Percentiles rank a stretch among this genome's conserved stretches.
Evolutionary conservation across 2,329 filamentous ascomycete genomes (phyloP).

Genomic region (Botryotinia convoluta): DNA sequence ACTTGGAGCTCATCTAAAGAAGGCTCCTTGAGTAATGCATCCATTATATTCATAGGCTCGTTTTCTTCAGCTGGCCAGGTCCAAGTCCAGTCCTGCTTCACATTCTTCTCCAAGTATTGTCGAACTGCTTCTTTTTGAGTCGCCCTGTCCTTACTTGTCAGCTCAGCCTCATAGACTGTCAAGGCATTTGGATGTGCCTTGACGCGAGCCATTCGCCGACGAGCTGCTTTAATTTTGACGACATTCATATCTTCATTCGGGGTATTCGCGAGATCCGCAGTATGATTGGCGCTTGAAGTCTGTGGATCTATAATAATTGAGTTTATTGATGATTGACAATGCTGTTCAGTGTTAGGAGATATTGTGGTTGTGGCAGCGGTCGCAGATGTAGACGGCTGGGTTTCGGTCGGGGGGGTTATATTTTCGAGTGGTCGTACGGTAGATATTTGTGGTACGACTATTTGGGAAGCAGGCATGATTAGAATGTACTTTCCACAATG

Average conservation of each 20-base stretch:
- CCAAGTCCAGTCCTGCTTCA: slow-evolving; percentile 61
- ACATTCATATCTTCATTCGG: slow-evolving; percentile 32
- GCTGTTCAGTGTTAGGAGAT: slow-evolving; percentile 15
- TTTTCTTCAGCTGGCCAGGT: slow-evolving; percentile 47
- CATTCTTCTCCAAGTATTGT: slow-evolving; percentile 51
- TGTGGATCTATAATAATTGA: slow-evolving; percentile 18
- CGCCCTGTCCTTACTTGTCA: slow-evolving; percentile 59
- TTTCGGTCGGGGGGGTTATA: slow-evolving; percentile 1
- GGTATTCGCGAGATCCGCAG: slow-evolving; percentile 11
- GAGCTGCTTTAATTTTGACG: slow-evolving; percentile 23
- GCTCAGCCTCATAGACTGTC: slow-evolving; percentile 55
- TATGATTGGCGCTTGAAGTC: slow-evolving; percentile 18
- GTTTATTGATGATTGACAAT: slow-evolving; percentile 17
- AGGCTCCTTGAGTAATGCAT: neutral
- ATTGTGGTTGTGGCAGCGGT: slow-evolving; percentile 8
- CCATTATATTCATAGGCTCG: slow-evolving; percentile 11
- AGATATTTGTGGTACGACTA: slow-evolving; percentile 18
- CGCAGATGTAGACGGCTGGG: slow-evolving; percentile 17
- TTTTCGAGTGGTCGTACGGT: slow-evolving; percentile 17
- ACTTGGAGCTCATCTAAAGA: neutral
- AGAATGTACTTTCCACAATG: neutral
- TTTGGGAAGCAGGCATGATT: slow-evolving; percentile 12
- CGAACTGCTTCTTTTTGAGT: slow-evolving; percentile 63
- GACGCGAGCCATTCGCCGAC: slow-evolving; percentile 27
- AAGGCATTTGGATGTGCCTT: slow-evolving; percentile 38